phyloP scores from a whole-genome alignment of 192 early-diverging fungal species.

The Coemansia guatemalensis region DNA sequence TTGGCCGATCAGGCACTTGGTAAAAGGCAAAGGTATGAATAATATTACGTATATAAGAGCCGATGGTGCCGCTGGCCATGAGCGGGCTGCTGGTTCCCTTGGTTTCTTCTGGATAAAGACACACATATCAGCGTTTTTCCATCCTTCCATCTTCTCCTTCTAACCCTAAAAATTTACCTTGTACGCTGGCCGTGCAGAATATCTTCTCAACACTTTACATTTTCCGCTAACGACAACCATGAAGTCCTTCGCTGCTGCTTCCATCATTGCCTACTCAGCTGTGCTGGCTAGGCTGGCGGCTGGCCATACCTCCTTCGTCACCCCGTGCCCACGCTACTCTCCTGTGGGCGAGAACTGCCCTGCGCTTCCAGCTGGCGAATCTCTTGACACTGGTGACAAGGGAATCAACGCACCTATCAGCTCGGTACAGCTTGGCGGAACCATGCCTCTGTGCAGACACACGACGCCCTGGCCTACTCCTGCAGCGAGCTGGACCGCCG shows the following conservation, averaged over 20 bases:
- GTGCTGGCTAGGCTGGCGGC: neutral
- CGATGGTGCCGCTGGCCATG: no score
- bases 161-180: no score
- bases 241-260: conserved; percentile 3
- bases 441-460: conserved; percentile 43
- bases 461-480: conserved; percentile 39
- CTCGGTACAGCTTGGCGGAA: conserved; percentile 14
- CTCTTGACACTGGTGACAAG: conserved; percentile 40
- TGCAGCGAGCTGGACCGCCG: conserved; percentile 38
- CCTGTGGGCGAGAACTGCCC: conserved; percentile 46
- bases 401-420: conserved; percentile 38
- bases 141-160: no score
- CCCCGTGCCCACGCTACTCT: conserved; percentile 40
- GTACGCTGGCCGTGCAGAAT: no score
- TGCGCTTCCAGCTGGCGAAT: conserved; percentile 43
- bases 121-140: no score
- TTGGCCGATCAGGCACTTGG: no score
- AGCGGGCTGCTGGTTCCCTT: no score
- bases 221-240: no score
- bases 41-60: no score
- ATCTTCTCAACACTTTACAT: neutral
- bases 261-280: conserved; percentile 3
- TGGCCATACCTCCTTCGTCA: conserved; percentile 28
- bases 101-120: no score
- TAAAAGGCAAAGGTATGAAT: no score